Base-by-base conservation (phyloP, 495 filamentous ascomycete genomes). In the Tetracladium setigerum region DNA sequence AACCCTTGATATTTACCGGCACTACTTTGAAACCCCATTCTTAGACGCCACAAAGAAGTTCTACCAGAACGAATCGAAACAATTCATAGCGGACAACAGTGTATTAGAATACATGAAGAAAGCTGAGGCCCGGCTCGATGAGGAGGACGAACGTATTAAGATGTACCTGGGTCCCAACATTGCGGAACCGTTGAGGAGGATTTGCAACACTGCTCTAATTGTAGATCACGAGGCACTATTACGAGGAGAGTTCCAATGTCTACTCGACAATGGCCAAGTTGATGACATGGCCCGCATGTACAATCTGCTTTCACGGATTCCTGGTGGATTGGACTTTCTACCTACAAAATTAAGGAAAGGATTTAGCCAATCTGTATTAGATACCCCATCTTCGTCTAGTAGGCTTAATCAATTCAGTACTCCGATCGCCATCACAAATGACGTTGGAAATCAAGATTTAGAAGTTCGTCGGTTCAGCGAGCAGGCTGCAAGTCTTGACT, bases 71-170 rank as follows among this genome's bases (percentile, higher is more conserved):
- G 92, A 98, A 60, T 96, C 90, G 45, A 85, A 88, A 49, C 84
- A 86, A 56, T 98, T 97, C 60, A 81, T 97, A 9, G 84, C 89
- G 7, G 91, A 97, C 60, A 98, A 98, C 59, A 95, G 86, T 53
- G 89, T 97, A 6, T 90, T 98, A 24, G 92, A 98, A 60, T 98
- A 97, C 67, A 97, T 97, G 94, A 97, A 97, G 74, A 98, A 98
- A 71, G 94, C 92, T 13, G 94, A 97, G 65, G 67, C 81, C 14
- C 81, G 92, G n/a, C 67, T 98, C 37, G 74, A 84, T 2, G 92
- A 98, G 65, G 92, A 98, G 66, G 95, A 95, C 66, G 85, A 88
- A 49, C 89, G 91, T 31, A 92, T 97, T 7, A 81, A 84, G 40
- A 77, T 98, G 51, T 98, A 96, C 59, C 73, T 97, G 22, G 87